A percentile compares a stretch with the other conserved stretches of the same genome.
These are phyloP conservation scores for Fusarium chaquense DNA, from an alignment of 2,329 filamentous ascomycete species.

Conservation along the genomic window DNA sequence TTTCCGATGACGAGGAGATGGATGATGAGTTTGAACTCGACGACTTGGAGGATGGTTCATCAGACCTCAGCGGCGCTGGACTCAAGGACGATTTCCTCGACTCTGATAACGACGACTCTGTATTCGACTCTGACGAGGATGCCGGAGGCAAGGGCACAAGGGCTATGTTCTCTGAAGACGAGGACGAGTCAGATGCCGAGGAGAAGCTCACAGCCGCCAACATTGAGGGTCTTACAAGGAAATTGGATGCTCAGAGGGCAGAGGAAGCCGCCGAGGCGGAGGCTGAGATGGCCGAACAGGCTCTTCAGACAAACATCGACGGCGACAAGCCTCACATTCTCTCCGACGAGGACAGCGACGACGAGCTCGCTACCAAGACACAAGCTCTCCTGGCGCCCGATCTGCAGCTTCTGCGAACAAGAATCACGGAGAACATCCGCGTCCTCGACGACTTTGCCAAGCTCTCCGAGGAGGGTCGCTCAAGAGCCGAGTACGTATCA, in stretches of 20 bases:
- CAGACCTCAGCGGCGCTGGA: slow-evolving; percentile 54
- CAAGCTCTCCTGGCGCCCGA: slow-evolving; percentile 83
- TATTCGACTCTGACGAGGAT: slow-evolving; percentile 79
- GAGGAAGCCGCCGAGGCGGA: slow-evolving; percentile 85
- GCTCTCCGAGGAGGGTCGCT: slow-evolving; percentile 81
- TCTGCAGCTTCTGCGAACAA: slow-evolving; percentile 85
- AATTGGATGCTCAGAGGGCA: slow-evolving; percentile 81
- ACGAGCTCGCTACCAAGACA: slow-evolving; percentile 68
- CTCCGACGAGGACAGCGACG: slow-evolving; percentile 72
- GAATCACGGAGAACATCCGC: slow-evolving; percentile 93
- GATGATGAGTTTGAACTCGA: slow-evolving; percentile 59
- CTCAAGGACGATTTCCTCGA: slow-evolving; percentile 71
- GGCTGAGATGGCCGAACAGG: slow-evolving; percentile 85
- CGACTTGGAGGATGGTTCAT: slow-evolving; percentile 60
- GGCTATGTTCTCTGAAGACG: slow-evolving; percentile 94
- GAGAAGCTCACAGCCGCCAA: slow-evolving; percentile 95
- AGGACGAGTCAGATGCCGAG: slow-evolving; percentile 87
- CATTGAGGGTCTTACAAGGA: slow-evolving; percentile 89
- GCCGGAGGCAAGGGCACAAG: slow-evolving; percentile 59
- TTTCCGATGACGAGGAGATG: slow-evolving; percentile 58
- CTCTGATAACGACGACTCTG: slow-evolving; percentile 68
- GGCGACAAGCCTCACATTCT: slow-evolving; percentile 78
- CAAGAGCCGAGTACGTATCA: slow-evolving; percentile 86
- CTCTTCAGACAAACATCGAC: slow-evolving; percentile 93
- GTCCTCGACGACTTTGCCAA: slow-evolving; percentile 90